Base-by-base conservation (phyloP, 306 rosid genomes). In the Cicer yamashitae region DNA sequence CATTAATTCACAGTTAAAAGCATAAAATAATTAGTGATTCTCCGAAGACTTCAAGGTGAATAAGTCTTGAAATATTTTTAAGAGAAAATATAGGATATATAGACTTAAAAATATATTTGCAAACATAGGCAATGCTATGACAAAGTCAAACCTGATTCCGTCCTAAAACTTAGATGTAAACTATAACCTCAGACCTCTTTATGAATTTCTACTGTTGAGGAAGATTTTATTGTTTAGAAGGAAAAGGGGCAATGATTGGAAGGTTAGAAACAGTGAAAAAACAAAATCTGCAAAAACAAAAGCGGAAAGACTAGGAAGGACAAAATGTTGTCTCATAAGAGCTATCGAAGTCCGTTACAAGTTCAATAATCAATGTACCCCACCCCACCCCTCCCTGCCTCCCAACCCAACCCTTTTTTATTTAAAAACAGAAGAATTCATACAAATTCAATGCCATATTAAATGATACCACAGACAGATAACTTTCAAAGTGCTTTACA, bases 331-430 rank as follows among this genome's bases (percentile, higher is more conserved):
- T 58, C 64, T 58, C 64, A 58, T 3, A 58, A 10, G 64, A 22
- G 64, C 64, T 58, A 58, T 58, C 64, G 15, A 25, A 58, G 40
- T 10, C 63, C 15, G 7, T 57, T 57, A 22, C 67, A 60, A 60
- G 67, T 34, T 60, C 44, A 60, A 60, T 59, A 13, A 22, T 58
- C 40, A 25, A 25, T 10, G 64, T 22, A 57, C 63, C 56, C 64
- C 7, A 8, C 13, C 3, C n/a, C 1, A 0, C 7, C 63, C 63
- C 39, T 57, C 39, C 13, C 37, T 30, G 6, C 62, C 7, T 40
- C 37, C 5, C 18, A 18, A 54, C 6, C 61, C 34, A 54, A 8
- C 61, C 37, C 11, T 18, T 54, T 54, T 54, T 54, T 1, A 54
- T 54, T 17, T 54, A 54, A 54, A 54, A 54, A 18, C 61, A 54